Conservation (phyloP, 2,329 filamentous ascomycete species). For the Neofusicoccum umdonicola region DNA sequence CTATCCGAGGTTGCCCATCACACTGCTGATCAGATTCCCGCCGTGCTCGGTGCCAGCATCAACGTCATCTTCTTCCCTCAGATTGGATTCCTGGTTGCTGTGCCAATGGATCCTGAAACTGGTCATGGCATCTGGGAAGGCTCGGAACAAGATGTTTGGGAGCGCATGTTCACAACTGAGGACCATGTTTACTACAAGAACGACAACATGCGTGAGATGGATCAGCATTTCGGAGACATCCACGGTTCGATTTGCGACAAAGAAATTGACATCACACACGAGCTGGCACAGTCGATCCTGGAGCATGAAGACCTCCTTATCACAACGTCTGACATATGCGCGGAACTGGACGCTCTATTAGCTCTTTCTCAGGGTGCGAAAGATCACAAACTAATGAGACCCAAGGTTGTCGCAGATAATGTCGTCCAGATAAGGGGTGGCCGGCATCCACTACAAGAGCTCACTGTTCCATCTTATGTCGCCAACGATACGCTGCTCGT, state of each 20-base stretch:
- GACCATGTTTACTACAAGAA: conserved; percentile 79
- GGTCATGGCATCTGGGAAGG: conserved; percentile 64
- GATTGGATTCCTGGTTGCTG: conserved; percentile 81
- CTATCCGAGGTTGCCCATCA: conserved; percentile 65
- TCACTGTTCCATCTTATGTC: conserved; percentile 76
- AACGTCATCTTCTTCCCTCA: conserved; percentile 91
- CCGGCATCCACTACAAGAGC: conserved; percentile 80
- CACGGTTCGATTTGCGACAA: conserved; percentile 81
- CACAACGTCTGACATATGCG: conserved; percentile 73
- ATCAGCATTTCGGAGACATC: conserved; percentile 78
- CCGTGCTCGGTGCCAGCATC: conserved; percentile 51
- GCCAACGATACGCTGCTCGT: conserved; percentile 73
- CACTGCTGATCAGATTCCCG: conserved; percentile 63
- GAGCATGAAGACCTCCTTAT: conserved; percentile 65
- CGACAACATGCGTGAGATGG: conserved; percentile 73
- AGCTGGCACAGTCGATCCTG: conserved; percentile 69
- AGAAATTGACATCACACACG: conserved; percentile 85
- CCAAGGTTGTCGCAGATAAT: conserved; percentile 68
- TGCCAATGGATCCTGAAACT: conserved; percentile 60
- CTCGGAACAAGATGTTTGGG: conserved; percentile 63
- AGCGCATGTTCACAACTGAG: conserved; percentile 71
- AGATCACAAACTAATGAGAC: conserved; percentile 68
- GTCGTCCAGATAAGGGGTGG: conserved; percentile 73
- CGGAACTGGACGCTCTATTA: conserved; percentile 78
- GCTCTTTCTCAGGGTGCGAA: conserved; percentile 76